Evolutionary conservation across 2,329 filamentous ascomycete species (phyloP).

Genomic region (Sporothrix inflata): DNA sequence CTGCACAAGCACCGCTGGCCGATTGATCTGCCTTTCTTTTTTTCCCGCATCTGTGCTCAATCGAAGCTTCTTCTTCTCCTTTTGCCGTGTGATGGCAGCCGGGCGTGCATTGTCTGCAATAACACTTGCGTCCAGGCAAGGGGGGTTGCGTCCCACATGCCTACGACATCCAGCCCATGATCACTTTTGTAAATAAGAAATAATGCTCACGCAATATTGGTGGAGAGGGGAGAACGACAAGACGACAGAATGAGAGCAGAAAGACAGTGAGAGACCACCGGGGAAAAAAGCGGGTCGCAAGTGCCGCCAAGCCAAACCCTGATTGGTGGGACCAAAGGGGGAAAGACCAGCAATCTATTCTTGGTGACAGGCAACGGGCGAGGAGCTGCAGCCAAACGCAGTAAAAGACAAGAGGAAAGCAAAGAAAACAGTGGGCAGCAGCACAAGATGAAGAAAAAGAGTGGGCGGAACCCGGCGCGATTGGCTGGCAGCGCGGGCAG

Average conservation of each 20-base stretch:
- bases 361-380: constrained; percentile 1
- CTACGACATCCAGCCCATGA: background rate
- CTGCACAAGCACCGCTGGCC: background rate
- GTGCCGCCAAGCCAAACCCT: background rate
- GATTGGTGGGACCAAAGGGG: constrained; percentile 7
- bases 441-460: background rate
- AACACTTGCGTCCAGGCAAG: background rate
- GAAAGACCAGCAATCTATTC: constrained; percentile 20
- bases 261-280: background rate
- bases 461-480: constrained; percentile 6
- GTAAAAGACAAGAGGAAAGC: background rate
- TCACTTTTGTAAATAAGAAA: constrained; percentile 8
- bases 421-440: too few species aligned
- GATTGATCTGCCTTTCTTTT: background rate
- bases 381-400: background rate
- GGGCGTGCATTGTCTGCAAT: background rate
- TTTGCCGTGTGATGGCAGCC: background rate
- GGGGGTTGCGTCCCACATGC: background rate
- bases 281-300: constrained; percentile 1
- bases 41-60: background rate
- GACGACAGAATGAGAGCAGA: background rate
- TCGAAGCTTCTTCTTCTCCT: background rate
- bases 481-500: constrained; percentile 15
- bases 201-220: constrained; percentile 22
- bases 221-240: background rate